Evolutionary conservation across 2,329 filamentous ascomycete species (phyloP).

Genomic region (Cadophora gregata): DNA sequence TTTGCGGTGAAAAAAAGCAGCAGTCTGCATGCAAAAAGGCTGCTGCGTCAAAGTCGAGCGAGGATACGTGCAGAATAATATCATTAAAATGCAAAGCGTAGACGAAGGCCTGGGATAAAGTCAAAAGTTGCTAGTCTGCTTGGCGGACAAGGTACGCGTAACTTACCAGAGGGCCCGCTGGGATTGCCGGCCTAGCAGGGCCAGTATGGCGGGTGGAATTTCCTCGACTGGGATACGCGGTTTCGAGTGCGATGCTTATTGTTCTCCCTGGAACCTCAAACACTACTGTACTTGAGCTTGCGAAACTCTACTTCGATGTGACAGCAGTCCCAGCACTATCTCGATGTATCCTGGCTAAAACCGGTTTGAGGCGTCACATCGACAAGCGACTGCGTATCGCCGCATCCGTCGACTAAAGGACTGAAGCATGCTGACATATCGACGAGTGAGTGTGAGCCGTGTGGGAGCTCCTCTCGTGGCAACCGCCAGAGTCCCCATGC

Average conservation of each 20-base stretch:
- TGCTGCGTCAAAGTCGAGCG: too few species aligned
- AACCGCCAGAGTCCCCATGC: neutral
- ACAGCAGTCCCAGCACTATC: neutral
- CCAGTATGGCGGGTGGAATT: neutral
- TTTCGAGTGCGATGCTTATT: constrained; percentile 1
- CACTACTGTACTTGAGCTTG: too few species aligned
- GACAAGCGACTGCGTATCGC: too few species aligned
- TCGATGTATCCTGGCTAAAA: too few species aligned
- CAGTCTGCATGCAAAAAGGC: neutral
- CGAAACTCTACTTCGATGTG: neutral
- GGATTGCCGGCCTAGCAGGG: too few species aligned
- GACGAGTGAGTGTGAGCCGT: neutral
- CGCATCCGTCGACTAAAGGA: neutral
- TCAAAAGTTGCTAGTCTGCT: neutral
- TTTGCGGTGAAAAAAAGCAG: too few species aligned
- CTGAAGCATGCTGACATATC: neutral
- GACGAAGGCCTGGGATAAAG: neutral
- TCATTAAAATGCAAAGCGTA: too few species aligned
- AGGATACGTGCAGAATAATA: too few species aligned
- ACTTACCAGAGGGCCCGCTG: too few species aligned
- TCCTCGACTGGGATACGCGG: neutral
- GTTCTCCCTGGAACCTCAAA: too few species aligned
- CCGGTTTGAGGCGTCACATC: too few species aligned
- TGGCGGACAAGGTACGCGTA: neutral
- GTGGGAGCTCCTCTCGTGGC: neutral